Base-by-base conservation (phyloP, 441 rosid genomes). In the Melastoma candidum region DNA sequence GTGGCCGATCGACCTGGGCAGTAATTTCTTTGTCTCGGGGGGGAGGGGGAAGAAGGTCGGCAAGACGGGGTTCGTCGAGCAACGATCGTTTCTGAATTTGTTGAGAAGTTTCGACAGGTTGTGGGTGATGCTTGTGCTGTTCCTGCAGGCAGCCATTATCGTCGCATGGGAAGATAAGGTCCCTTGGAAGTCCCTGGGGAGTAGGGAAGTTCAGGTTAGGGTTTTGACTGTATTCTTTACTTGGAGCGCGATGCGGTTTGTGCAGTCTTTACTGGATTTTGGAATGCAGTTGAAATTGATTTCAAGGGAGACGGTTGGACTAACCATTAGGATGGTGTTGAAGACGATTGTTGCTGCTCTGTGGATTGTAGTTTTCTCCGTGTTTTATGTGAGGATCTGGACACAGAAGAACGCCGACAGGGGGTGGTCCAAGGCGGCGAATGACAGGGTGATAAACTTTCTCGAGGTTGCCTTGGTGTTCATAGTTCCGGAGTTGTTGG, bases 61-160 rank as follows among this genome's bases (percentile, higher is more conserved):
- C 32, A 90, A 90, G 68, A 90, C 95, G 0, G 97, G 97, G 24
- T 90, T 86, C 48, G 97, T 90, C 48, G 97, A 90, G 76, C 85
- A 83, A 36, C 74, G 97, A 70, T 84, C 97, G 44, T 90, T 90
- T 62, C 86, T 84, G 78, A 84, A 86, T 43, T 63, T 90, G 49
- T 66, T 64, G 54, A 52, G 97, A 76, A 89, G 90, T 63, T 89
- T 89, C 58, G 95, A 89, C 50, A 61, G 97, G 67, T 57, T 89
- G 49, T 89, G 97, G 97, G 81, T 89, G 64, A 86, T 86, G 94
- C 71, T 89, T 68, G 67, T 80, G 52, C 44, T 89, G 77, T 89
- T 80, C 58, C 63, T 89, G 54, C 97, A 86, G 71, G 82, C 81
- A 0, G 95, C 90, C 6, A 68, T 86, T 29, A 79, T 89, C 46